Conservation (phyloP, 257 asterid genomes). For the Vinca minor region DNA sequence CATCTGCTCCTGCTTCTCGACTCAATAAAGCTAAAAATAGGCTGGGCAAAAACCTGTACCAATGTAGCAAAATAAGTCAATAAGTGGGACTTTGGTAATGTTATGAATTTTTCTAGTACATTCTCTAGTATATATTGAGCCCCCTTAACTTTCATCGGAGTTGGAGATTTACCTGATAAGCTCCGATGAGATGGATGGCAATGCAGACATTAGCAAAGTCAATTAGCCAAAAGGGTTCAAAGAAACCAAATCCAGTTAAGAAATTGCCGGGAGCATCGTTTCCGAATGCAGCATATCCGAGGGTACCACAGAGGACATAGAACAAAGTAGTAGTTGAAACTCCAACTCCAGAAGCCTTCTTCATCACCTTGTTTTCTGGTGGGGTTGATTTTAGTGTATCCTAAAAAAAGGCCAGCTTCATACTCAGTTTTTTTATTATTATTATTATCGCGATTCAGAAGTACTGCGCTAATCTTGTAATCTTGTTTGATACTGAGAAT, state of each 20-base stretch:
- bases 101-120: no score
- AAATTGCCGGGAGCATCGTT: conserved; percentile 40
- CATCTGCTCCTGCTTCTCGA: conserved; percentile 17
- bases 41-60: conserved; percentile 38
- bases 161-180: conserved; percentile 29
- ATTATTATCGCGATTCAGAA: no score
- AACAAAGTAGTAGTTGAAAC: conserved; percentile 36
- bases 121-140: no score
- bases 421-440: no score
- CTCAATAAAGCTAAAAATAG: conserved; percentile 28
- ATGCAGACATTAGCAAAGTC: conserved; percentile 35
- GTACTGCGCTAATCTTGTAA: no score
- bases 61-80: no score
- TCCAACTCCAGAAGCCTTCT: conserved; percentile 32
- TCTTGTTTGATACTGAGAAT: no score
- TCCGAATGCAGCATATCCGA: conserved; percentile 46
- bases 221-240: conserved; percentile 39
- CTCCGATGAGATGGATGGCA: conserved; percentile 41
- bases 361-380: conserved; percentile 40
- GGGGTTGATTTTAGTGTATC: conserved; percentile 39
- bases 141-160: no score
- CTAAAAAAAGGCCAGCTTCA: conserved; percentile 13
- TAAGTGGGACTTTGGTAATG: no score
- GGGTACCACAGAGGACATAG: conserved; percentile 32
- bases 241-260: conserved; percentile 36